Base-by-base conservation (phyloP, 2,329 filamentous ascomycete species). In the Aspergillus glaucus region DNA sequence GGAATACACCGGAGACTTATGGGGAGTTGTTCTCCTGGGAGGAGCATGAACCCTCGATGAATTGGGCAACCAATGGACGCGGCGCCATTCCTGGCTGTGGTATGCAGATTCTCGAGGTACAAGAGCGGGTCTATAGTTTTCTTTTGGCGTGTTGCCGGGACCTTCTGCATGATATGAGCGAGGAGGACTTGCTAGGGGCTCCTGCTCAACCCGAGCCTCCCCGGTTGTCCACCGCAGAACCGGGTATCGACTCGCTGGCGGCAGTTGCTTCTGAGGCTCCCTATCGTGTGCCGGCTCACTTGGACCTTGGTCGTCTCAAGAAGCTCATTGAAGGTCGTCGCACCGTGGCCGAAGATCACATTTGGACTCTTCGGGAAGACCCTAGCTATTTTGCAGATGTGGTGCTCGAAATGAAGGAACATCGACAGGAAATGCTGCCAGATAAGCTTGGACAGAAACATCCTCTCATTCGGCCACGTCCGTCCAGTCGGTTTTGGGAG, bases 331-430 rank as follows among this genome's bases (percentile, higher is more conserved):
- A 57, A 2, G 75, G 76, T 0, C 72, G 67, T 50, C 55, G 55
- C 0, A 57, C 66, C 0, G 68, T 69, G 3, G 71, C 73, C 0
- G 73, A 79, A 47, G 79, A 84, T 59, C 77, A 82, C 54, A 40
- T 82, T 0, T 79, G 73, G 73, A 56, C 70, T 0, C 63, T 85
- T 2, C 71, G 80, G 6, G 80, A 85, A 55, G 81, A 85, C 56
- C 80, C 80, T 0, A 63, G 63, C 0, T 83, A 82, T 61, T 84
- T 83, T 52, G 62, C 68, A 3, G 66, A 77, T 1, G 47, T 62
- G 0, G 40, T 80, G 1, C 52, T 58, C 7, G 74, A 47, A 6
- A 26, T 28, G 10, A 68, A 64, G 19, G 76, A 80, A 10, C 79
- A 82, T 52, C 47, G 26, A 14, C 22, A 15, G 32, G 46, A 44